Percentiles rank a stretch among this genome's conserved stretches.
Evolutionary conservation across 1,284 basidiomycete genomes (phyloP).

Genomic region (Ustilago vetiveriae): DNA sequence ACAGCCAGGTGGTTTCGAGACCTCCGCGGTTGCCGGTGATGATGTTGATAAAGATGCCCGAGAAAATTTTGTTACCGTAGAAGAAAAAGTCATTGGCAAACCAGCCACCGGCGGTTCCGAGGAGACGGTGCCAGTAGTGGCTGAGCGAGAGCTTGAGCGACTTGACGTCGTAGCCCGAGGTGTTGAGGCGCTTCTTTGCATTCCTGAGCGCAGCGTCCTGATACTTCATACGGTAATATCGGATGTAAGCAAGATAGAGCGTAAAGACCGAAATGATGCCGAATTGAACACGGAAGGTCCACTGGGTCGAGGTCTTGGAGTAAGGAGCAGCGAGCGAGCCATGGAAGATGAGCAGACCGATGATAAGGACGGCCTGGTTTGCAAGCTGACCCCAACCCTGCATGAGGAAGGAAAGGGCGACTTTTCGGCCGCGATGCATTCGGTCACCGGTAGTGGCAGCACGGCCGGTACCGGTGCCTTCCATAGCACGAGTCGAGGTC

Average conservation of each 20-base stretch:
- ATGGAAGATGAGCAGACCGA: slow-evolving; percentile 71
- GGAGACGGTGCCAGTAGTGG: slow-evolving; percentile 71
- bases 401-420: slow-evolving; percentile 72
- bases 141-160: slow-evolving; percentile 70
- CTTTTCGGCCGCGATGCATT: slow-evolving; percentile 72
- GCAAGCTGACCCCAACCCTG: slow-evolving; percentile 72
- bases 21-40: slow-evolving; percentile 67
- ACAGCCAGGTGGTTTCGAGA: slow-evolving; percentile 70
- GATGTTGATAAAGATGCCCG: slow-evolving; percentile 66
- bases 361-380: slow-evolving; percentile 71
- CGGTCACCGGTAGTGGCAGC: slow-evolving; percentile 70
- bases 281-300: slow-evolving; percentile 72
- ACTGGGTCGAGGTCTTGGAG: slow-evolving; percentile 69
- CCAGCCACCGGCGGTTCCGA: slow-evolving; percentile 71
- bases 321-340: slow-evolving; percentile 68
- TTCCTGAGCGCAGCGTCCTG: slow-evolving; percentile 66
- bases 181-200: slow-evolving; percentile 69
- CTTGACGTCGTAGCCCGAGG: slow-evolving; percentile 70
- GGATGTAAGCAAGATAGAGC: slow-evolving; percentile 72
- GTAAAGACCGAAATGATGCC: slow-evolving; percentile 71
- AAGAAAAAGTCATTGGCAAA: slow-evolving; percentile 71
- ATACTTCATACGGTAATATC: slow-evolving; percentile 70
- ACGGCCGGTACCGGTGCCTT: slow-evolving; percentile 68
- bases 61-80: slow-evolving; percentile 68
- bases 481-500: slow-evolving; percentile 72